Evolutionary conservation across 495 filamentous ascomycete species (phyloP), one percentile per base, ranked within the genome.

Genomic region (Penicillium salamii): DNA sequence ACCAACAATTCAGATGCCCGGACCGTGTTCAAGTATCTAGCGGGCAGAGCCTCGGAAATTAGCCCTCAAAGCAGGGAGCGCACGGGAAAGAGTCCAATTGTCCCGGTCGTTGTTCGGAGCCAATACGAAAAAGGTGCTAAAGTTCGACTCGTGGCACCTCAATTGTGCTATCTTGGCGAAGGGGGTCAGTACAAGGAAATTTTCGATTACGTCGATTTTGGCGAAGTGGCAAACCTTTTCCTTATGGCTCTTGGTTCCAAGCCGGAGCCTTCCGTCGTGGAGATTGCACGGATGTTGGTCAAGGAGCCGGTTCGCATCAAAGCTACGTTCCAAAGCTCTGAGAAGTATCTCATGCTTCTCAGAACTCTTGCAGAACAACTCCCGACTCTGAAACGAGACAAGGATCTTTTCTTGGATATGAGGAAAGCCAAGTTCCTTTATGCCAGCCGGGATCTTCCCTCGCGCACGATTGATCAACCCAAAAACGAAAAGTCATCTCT

Each of bases 131-230:
- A 74, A 23, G 57, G 54, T 0, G 42, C 62, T 42, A 53, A 32
- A 18, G 48, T 73, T 20, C 76, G 72, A 29, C 69, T 76, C 48
- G 64, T 90, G 28, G 73, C 78, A 21, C 92, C 91, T 2, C 76
- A 69, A 20, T 67, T 80, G 26, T 90, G 86, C 58, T 96, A 93
- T 67, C 76, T 98, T 6, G 85, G 86, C 18, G 85, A 88, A 18
- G 80, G 78, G 19, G 85, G 85, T 48, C 72, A 83, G 17, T 97
- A 91, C 56, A 84, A 79, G 31, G 89, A 93, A 21, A 90, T 99
- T 14, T 96, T 97, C 54, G 91, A 97, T 63, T 99, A 96, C 68
- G 90, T 97, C 3, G 87, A 97, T 63, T 97, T 96, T 68, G 90
- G 91, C 3, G 65, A 77, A 42, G 82, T 91, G 58, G 92, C 90